Evolutionary conservation across 768 basidiomycete species (phyloP), one percentile per base, ranked within the genome.

Genomic region (Phlebiopsis gigantea): DNA sequence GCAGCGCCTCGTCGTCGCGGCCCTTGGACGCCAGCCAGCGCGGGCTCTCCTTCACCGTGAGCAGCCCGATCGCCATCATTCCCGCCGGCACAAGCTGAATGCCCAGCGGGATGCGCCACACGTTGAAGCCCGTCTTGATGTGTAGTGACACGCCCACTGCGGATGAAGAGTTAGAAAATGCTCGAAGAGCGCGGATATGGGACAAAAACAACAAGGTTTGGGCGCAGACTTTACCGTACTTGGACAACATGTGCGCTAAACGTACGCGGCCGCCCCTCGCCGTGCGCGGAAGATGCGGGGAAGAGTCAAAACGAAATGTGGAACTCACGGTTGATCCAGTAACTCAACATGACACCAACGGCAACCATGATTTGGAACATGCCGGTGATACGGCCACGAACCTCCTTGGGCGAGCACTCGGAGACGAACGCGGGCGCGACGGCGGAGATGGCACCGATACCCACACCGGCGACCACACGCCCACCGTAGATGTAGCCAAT

Each of bases 351-450:
- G 59, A 90, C 90, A 52, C 91, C 92, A 49, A 82, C 75, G 22
- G 90, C 88, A 21, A 90, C 90, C 81, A 90, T 86, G 69, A 94
- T 83, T 68, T 93, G 92, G 78, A 93, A 93, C 29, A 89, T 65
- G 44, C 91, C 90, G 0, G 89, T 92, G 61, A 93, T 90, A 48
- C 88, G 79, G 5, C 91, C 92, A 59, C 93, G 85, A 5, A 92
- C 88, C 21, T 90, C 78, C 67, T 93, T 94, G 5, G 93, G 93
- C 1, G 85, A 79, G 68, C 90, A 92, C 69, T 95, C 93, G 9
- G 88, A 86, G 21, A 93, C 90, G 65, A 83, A 95, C 0, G 90
- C 84, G 5, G 92, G 93, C 1, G 90, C 84, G 2, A 93, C 86
- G n/a, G 85, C 83, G 19, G 81, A 90, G 62, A 93, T 90, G 5